Percentiles rank a stretch among this genome's conserved stretches.
Evolutionary conservation across 441 rosid species (phyloP).

Genomic region (Biscutella laevigata): DNA sequence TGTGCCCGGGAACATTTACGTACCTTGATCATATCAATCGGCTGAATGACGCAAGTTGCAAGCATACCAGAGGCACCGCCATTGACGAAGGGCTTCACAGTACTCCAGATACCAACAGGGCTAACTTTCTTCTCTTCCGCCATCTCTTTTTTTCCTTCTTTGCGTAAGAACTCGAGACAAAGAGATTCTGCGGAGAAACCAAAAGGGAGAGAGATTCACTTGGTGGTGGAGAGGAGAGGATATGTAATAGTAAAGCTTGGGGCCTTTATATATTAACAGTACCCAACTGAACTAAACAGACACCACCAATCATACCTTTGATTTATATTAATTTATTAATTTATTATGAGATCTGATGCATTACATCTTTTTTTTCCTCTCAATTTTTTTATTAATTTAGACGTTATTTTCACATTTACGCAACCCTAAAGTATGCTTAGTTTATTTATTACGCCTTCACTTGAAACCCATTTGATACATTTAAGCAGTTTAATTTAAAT

Average conservation of each 20-base stretch:
- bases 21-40: conserved; percentile 96
- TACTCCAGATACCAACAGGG: conserved; percentile 61
- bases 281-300: conserved; percentile 14
- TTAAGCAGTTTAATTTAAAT: neutral
- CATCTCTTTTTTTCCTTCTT: conserved; percentile 40
- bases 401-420: neutral
- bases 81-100: conserved; percentile 84
- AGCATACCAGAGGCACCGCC: conserved; percentile 99
- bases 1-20: neutral
- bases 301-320: conserved; percentile 19
- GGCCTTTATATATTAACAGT: conserved; percentile 15
- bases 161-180: conserved; percentile 12
- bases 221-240: conserved; percentile 17
- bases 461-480: neutral
- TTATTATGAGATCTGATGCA: conserved; percentile 12
- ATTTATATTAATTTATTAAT: neutral
- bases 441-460: neutral
- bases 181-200: conserved; percentile 14
- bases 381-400: neutral
- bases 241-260: conserved; percentile 5
- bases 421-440: neutral
- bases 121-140: conserved; percentile 76
- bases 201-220: conserved; percentile 10
- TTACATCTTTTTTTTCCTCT: neutral
- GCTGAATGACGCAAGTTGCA: conserved; percentile 96